These are phyloP conservation scores for Ceratocystis harringtonii DNA, from an alignment of 2,329 filamentous ascomycete genomes.

Conservation along the genomic window DNA sequence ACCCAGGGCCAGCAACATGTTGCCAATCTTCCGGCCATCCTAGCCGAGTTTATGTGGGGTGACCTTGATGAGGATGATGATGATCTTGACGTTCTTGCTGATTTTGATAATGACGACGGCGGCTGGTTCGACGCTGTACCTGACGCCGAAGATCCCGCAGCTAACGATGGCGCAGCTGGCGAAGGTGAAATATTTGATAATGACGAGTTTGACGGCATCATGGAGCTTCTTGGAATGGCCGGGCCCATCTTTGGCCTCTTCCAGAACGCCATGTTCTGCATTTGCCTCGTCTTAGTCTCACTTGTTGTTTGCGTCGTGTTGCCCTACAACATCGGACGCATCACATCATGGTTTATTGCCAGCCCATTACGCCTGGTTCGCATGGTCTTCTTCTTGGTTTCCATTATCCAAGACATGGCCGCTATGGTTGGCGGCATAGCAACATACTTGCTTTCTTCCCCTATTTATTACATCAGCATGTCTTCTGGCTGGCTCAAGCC, in stretches of 20 bases:
- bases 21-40: conserved; percentile 18
- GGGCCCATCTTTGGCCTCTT: conserved; percentile 78
- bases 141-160: conserved; percentile 13
- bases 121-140: conserved; percentile 24
- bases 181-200: conserved; percentile 46
- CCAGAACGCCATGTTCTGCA: conserved; percentile 90
- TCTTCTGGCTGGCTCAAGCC: conserved; percentile 18
- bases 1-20: background rate
- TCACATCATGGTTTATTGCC: conserved; percentile 63
- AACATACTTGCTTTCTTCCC: conserved; percentile 7
- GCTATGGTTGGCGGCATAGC: conserved; percentile 47
- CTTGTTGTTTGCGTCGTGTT: conserved; percentile 76
- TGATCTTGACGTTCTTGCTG: conserved; percentile 33
- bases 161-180: conserved; percentile 26
- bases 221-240: conserved; percentile 93
- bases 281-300: conserved; percentile 74
- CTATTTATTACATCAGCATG: conserved; percentile 13
- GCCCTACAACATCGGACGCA: conserved; percentile 81
- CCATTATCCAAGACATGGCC: conserved; percentile 60
- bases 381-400: conserved; percentile 57
- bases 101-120: conserved; percentile 33
- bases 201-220: conserved; percentile 88
- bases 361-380: conserved; percentile 65
- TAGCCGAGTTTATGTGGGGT: conserved; percentile 49
- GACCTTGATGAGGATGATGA: conserved; percentile 39